Base-by-base conservation (phyloP, 192 early-diverging fungal genomes). In the Jimgerdemannia lactiflua region DNA sequence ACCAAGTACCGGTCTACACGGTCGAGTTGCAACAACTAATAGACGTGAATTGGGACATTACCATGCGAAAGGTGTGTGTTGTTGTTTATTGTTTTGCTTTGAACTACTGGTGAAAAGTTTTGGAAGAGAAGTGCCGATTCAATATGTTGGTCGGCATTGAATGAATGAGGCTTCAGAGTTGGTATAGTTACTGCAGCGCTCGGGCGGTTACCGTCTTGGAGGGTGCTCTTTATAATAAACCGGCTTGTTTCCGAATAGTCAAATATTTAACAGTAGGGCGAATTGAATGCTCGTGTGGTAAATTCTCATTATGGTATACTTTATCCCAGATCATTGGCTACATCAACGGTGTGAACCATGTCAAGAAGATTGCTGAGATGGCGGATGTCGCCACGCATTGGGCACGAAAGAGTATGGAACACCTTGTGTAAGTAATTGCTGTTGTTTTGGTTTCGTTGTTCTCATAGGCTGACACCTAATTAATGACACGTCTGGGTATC, bases 1-100 rank as follows among this genome's bases (percentile, higher is more conserved):
- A 93, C 76, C 90, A 95, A 43, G 95, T 97, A 0, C 95, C 95
- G 3, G 92, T 97, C 8, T 84, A 86, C 14, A 90, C 92, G 41
- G 90, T 94, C 4, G 87, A 95, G 79, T 77, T 92, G 42, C 81
- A 87, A 19, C 78, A 75, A 7, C 75, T 90, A 4, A 68, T 39
- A 18, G 92, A 94, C 72, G 85, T 91, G 19, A 88, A 95, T 80
- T 99, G 98, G 96, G 98, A 99, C 79, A 87, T 99, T 78, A 96
- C 95, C 0, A 88, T 98, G 75, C 89, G 84, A 73, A 86, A 88
- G 44, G 89, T 88, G 75, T 19, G 69, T 44, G 49, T 14, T 78
- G 4, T 82, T 19, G 9, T 18, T 59, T 59, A 6, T 59, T 29
- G 29, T 29, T 29, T 29, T 29, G 29, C 29, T 29, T 29, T 29